phyloP scores from a whole-genome alignment of 208 protist genomes.

The Trypanosomatidae sp. region DNA sequence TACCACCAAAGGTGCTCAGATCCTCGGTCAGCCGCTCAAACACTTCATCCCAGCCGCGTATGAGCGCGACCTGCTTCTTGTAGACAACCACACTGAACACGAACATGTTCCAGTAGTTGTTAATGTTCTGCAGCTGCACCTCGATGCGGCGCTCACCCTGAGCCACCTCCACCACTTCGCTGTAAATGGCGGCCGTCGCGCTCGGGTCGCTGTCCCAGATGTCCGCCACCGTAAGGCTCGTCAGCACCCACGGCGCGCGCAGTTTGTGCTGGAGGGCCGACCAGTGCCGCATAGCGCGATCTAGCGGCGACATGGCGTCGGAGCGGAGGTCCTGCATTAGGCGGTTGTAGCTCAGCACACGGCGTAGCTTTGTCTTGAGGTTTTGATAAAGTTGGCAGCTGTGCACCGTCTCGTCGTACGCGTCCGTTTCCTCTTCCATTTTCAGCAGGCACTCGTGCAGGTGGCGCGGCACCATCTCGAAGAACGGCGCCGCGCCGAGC shows the following conservation, averaged over 20 bases:
- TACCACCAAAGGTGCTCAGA: constrained; percentile 91
- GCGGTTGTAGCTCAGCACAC: constrained; percentile 52
- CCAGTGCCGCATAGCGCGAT: constrained; percentile 77
- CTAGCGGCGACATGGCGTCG: constrained; percentile 93
- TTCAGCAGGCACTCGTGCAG: constrained; percentile 79
- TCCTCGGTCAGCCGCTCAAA: constrained; percentile 95
- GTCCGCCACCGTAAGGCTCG: constrained; percentile 83
- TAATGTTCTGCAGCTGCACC: constrained; percentile 85
- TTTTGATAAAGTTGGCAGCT: constrained; percentile 60
- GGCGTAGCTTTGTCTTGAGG: constrained; percentile 41
- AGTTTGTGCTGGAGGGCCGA: constrained; percentile 82
- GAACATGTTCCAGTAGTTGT: constrained; percentile 92
- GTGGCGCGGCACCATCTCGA: constrained; percentile 91
- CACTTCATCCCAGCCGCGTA: constrained; percentile 98
- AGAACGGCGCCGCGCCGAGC: constrained; percentile 92
- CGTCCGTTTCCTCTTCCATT: constrained; percentile 52
- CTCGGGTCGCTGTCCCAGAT: constrained; percentile 91
- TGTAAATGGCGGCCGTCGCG: constrained; percentile 94
- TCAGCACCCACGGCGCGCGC: constrained; percentile 89
- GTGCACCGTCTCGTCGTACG: constrained; percentile 58
- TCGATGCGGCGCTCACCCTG: constrained; percentile 89
- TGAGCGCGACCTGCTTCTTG: constrained; percentile 93
- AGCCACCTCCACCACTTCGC: constrained; percentile 88
- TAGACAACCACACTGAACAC: constrained; percentile 95
- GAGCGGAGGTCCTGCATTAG: constrained; percentile 93